Percentiles rank a stretch among this genome's conserved stretches.
These are phyloP conservation scores for Saccharomycopsis hybrid DNA, from an alignment of 1,139 yeast species.

Conservation along the genomic window DNA sequence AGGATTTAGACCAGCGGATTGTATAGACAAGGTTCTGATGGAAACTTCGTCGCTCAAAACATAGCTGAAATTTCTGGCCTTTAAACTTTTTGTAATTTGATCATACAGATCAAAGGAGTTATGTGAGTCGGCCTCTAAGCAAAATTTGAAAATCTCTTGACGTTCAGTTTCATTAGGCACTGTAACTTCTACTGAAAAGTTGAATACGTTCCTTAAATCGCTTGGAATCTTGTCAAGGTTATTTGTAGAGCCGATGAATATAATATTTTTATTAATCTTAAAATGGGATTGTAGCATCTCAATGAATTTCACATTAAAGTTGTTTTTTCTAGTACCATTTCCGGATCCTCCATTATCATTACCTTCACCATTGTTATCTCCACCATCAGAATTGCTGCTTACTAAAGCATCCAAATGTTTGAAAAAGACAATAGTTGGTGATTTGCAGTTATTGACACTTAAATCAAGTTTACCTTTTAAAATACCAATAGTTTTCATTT, in stretches of 20 bases:
- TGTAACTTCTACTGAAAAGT: constrained; percentile 67
- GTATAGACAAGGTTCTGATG: constrained; percentile 58
- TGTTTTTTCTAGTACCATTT: constrained; percentile 16
- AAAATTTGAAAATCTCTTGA: constrained; percentile 49
- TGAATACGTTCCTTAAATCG: constrained; percentile 58
- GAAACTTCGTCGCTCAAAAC: constrained; percentile 48
- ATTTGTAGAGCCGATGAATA: constrained; percentile 64
- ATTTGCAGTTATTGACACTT: constrained; percentile 35
- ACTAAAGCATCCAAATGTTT: constrained; percentile 74
- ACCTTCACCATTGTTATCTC: constrained; percentile 5
- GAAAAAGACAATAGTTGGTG: constrained; percentile 47
- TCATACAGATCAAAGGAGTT: no score
- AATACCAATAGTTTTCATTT: constrained; percentile 71
- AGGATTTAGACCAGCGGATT: constrained; percentile 91
- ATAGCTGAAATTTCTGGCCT: constrained; percentile 23
- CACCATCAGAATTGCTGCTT: constrained; percentile 58
- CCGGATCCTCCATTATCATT: constrained; percentile 30
- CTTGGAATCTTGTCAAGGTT: constrained; percentile 69
- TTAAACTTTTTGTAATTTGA: not conserved
- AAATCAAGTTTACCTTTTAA: constrained; percentile 73
- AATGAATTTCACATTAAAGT: constrained; percentile 17
- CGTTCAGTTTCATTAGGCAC: constrained; percentile 83
- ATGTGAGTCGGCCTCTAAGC: no score
- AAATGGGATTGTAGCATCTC: constrained; percentile 55
- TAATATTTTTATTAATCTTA: constrained; percentile 33